Conservation (phyloP, 805 yeast genomes). For the Scheffersomyces amazonensis region DNA sequence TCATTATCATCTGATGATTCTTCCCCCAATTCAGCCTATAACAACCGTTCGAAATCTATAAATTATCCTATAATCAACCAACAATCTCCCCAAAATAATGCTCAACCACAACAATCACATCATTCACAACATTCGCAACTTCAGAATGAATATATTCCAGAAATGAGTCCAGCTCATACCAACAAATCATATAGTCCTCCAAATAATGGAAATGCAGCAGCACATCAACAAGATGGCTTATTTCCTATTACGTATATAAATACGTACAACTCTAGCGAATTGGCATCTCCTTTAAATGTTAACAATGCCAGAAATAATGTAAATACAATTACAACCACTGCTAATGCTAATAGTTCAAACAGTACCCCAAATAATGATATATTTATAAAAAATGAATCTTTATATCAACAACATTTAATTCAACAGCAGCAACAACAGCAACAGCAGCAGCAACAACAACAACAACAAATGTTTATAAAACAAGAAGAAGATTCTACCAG, state of each 20-base stretch:
- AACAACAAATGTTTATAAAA: not conserved
- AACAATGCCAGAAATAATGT: no score
- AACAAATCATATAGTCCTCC: not conserved
- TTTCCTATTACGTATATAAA: not conserved
- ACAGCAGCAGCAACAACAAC: not conserved
- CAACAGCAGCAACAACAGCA: not conserved
- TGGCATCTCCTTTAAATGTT: not conserved
- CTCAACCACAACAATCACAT: not conserved
- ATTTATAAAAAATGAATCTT: not conserved
- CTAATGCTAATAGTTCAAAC: not conserved
- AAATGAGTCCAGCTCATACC: not conserved
- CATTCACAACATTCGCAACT: not conserved
- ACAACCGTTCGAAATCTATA: constrained; percentile 1
- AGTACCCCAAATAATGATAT: not conserved
- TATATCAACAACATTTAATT: not conserved
- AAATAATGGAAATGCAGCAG: not conserved
- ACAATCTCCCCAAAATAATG: not conserved
- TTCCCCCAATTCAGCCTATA: not conserved
- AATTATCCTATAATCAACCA: not conserved
- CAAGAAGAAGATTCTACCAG: not conserved
- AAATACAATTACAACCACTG: not conserved
- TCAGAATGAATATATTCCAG: constrained; percentile 1
- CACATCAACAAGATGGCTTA: not conserved
- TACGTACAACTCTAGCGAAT: not conserved
- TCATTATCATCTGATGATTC: not conserved